phyloP scores from a whole-genome alignment of 495 filamentous ascomycete genomes.

The Lentithecium fluviatile region DNA sequence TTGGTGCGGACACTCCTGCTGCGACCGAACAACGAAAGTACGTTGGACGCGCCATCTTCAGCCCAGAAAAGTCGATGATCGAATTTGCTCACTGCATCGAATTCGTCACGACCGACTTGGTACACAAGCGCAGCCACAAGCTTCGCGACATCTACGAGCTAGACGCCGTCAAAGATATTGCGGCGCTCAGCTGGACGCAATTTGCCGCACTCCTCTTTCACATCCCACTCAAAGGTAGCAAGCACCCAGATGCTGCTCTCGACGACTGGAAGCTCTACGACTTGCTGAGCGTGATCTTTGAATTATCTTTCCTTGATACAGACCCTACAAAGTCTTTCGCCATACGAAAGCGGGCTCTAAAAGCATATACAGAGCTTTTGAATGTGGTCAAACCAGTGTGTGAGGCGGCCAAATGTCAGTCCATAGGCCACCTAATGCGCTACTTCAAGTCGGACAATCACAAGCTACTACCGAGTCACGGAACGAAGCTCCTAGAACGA shows the following conservation, averaged over 20 bases:
- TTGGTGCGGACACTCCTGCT: conserved; percentile 46
- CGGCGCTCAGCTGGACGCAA: conserved; percentile 68
- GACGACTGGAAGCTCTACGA: conserved; percentile 70
- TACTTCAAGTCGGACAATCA: conserved; percentile 40
- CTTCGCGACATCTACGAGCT: conserved; percentile 60
- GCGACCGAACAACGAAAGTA: conserved; percentile 48
- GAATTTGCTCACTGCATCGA: conserved; percentile 58
- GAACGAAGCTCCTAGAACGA: neutral
- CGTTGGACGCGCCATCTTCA: conserved; percentile 48
- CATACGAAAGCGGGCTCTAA: conserved; percentile 48
- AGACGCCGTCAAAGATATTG: conserved; percentile 73
- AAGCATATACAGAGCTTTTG: too few relatives aligned
- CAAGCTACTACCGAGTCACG: conserved; percentile 45
- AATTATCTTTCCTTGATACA: conserved; percentile 56
- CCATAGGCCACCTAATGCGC: too few relatives aligned
- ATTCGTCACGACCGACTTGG: conserved; percentile 61
- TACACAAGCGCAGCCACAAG: conserved; percentile 63
- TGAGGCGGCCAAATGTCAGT: too few relatives aligned
- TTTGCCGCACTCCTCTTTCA: conserved; percentile 72
- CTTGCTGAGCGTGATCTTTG: conserved; percentile 67
- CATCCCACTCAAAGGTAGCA: conserved; percentile 69
- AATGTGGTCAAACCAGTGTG: too few relatives aligned
- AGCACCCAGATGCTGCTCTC: conserved; percentile 67
- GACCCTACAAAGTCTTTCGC: conserved; percentile 55
- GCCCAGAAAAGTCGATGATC: conserved; percentile 49